Evolutionary conservation across 2,329 filamentous ascomycete species (phyloP).

Genomic region (Hawksworthiomyces lignivorus): DNA sequence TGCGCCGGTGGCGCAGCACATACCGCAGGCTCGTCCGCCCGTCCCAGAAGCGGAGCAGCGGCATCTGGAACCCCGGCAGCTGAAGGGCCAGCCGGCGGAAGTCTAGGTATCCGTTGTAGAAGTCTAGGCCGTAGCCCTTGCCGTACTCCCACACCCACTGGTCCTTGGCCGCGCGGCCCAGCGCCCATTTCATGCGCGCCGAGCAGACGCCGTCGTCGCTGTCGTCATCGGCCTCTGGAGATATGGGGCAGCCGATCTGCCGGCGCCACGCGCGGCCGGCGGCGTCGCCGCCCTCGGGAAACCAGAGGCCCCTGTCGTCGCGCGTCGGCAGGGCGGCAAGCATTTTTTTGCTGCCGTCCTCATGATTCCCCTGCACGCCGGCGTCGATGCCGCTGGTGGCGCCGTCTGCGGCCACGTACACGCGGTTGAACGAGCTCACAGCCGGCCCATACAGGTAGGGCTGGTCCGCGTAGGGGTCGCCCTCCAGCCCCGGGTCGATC

Average conservation of each 20-base stretch:
- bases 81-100: constrained; percentile 66
- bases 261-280: constrained; percentile 40
- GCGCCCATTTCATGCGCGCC: constrained; percentile 53
- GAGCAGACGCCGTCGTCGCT: constrained; percentile 39
- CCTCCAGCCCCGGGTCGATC: constrained; percentile 85
- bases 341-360: not conserved
- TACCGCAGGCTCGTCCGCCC: constrained; percentile 77
- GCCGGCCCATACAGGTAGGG: constrained; percentile 83
- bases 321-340: too few relatives aligned
- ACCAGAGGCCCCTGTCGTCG: constrained; percentile 36
- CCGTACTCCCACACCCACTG: constrained; percentile 49
- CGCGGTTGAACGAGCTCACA: constrained; percentile 68
- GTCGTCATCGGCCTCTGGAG: constrained; percentile 20
- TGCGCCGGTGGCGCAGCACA: constrained; percentile 73
- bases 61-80: constrained; percentile 64
- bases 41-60: constrained; percentile 73
- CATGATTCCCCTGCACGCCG: constrained; percentile 32
- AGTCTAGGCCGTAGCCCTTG: constrained; percentile 50
- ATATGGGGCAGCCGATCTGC: constrained; percentile 39
- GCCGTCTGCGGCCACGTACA: constrained; percentile 67
- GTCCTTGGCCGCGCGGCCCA: constrained; percentile 39
- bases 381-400: constrained; percentile 34
- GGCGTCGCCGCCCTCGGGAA: constrained; percentile 60
- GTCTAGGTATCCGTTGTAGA: constrained; percentile 89
- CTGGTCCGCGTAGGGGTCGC: constrained; percentile 78